These are phyloP conservation scores for Neospora caninum DNA, from an alignment of 169 alveolate genomes.

Conservation along the genomic window DNA sequence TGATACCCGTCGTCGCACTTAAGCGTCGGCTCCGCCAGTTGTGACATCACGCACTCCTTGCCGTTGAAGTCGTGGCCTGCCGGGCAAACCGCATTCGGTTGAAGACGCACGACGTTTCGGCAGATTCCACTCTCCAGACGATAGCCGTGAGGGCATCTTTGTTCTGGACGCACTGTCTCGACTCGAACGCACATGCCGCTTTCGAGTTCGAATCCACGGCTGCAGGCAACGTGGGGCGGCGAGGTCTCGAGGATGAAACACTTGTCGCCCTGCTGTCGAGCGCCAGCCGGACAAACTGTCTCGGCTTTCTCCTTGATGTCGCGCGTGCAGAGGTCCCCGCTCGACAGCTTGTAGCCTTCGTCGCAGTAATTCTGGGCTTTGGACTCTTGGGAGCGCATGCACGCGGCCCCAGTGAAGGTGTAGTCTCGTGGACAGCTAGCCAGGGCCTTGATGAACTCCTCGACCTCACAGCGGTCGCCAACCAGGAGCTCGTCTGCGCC, in stretches of 20 bases:
- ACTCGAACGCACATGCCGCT: slow-evolving; percentile 12
- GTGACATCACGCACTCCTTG: slow-evolving; percentile 18
- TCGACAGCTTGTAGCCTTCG: slow-evolving; percentile 9
- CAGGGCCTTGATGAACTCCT: slow-evolving; percentile 36
- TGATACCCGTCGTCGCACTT: slow-evolving; percentile 38
- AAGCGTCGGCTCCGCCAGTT: slow-evolving; percentile 30
- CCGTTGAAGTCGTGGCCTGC: slow-evolving; percentile 45
- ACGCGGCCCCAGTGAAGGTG: slow-evolving; percentile 43
- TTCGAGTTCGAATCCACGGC: slow-evolving; percentile 5
- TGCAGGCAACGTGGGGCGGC: neutral
- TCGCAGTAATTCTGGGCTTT: slow-evolving; percentile 11
- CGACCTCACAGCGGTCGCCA: slow-evolving; percentile 50
- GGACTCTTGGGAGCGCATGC: slow-evolving; percentile 43
- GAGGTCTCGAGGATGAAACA: neutral
- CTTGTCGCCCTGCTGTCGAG: slow-evolving; percentile 40
- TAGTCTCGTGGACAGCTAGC: slow-evolving; percentile 50
- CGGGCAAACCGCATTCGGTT: slow-evolving; percentile 56
- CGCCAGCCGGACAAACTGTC: slow-evolving; percentile 34
- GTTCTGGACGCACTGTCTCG: slow-evolving; percentile 16
- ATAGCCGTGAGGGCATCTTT: slow-evolving; percentile 18
- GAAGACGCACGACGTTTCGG: neutral
- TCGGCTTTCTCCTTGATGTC: slow-evolving; percentile 42
- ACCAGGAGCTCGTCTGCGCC: slow-evolving; percentile 27
- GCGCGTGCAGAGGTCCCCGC: slow-evolving; percentile 31
- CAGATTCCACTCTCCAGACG: slow-evolving; percentile 45